Conservation (phyloP, 805 yeast species). For the Hanseniaspora pseudoguilliermondii region DNA sequence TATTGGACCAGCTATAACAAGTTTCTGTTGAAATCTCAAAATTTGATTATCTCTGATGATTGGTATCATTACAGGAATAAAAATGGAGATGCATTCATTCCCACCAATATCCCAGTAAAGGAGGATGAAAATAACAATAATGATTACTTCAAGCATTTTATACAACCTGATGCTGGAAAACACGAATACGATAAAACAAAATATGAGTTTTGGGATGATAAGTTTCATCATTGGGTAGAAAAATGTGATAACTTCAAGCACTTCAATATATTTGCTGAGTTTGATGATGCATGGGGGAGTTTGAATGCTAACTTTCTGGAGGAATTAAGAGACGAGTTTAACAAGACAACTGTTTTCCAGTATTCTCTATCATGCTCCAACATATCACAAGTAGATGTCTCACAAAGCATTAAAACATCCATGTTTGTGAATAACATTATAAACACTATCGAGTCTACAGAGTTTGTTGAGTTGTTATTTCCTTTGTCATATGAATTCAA, state of each 20-base stretch:
- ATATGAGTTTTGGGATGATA: constrained; percentile 45
- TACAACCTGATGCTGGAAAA: constrained; percentile 42
- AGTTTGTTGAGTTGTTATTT: constrained; percentile 40
- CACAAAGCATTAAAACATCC: constrained; percentile 12
- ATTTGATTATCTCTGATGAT: constrained; percentile 39
- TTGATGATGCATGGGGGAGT: constrained; percentile 81
- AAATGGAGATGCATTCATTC: background rate
- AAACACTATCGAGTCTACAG: constrained; percentile 35
- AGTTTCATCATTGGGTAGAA: constrained; percentile 54
- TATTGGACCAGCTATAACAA: constrained; percentile 77
- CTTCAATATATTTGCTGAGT: constrained; percentile 52
- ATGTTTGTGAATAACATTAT: constrained; percentile 32
- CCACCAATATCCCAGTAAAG: constrained; percentile 4
- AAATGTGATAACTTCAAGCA: constrained; percentile 66
- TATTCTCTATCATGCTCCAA: constrained; percentile 28
- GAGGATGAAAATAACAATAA: constrained; percentile 12
- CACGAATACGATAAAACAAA: constrained; percentile 39
- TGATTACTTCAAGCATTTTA: constrained; percentile 28
- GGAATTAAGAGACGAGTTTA: constrained; percentile 56
- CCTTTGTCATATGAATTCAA: constrained; percentile 32
- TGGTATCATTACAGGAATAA: constrained; percentile 38
- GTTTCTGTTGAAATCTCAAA: constrained; percentile 50
- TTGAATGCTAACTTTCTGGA: constrained; percentile 40
- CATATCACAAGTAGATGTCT: constrained; percentile 18
- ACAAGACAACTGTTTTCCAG: constrained; percentile 34